These are phyloP conservation scores for Yamadazyma conglobata DNA, from an alignment of 1,139 yeast species.

Conservation along the genomic window DNA sequence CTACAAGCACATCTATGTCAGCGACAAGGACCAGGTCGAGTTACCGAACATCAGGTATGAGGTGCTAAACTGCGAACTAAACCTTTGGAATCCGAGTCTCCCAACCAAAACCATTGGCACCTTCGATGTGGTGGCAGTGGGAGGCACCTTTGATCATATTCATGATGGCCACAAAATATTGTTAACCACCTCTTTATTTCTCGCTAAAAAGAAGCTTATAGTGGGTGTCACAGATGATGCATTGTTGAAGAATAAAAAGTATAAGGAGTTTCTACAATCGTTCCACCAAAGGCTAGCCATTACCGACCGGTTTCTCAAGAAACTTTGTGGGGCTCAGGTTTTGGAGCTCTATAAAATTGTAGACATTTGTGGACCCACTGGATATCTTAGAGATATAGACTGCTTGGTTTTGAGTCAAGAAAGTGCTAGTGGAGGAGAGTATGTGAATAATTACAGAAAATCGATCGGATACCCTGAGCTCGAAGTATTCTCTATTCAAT, in stretches of 20 bases:
- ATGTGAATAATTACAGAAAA: slow-evolving; percentile 61
- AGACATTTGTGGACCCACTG: slow-evolving; percentile 96
- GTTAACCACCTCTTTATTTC: slow-evolving; percentile 66
- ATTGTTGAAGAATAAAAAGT: slow-evolving; percentile 71
- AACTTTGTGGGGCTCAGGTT: slow-evolving; percentile 30
- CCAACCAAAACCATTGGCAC: slow-evolving; percentile 1
- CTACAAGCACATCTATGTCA: slow-evolving; percentile 4
- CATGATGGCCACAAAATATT: slow-evolving; percentile 95
- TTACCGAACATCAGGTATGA: neutral
- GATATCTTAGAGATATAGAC: slow-evolving; percentile 67
- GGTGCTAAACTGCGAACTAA: too few relatives aligned
- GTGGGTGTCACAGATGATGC: slow-evolving; percentile 85
- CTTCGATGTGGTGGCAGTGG: slow-evolving; percentile 51
- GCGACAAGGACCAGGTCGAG: slow-evolving; percentile 1
- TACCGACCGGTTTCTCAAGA: slow-evolving; percentile 47
- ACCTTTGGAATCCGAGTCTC: too few relatives aligned
- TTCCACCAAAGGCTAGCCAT: slow-evolving; percentile 48
- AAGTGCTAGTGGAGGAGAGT: slow-evolving; percentile 69
- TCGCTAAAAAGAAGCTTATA: slow-evolving; percentile 54
- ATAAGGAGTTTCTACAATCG: slow-evolving; percentile 59
- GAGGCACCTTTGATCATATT: slow-evolving; percentile 96
- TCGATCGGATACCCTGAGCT: slow-evolving; percentile 55
- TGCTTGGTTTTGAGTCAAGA: slow-evolving; percentile 81
- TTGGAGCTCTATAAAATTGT: slow-evolving; percentile 55
- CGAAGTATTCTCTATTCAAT: slow-evolving; percentile 58